These are phyloP conservation scores for Aspergillus caelatus DNA, from an alignment of 2,329 filamentous ascomycete species.

Conservation along the genomic window DNA sequence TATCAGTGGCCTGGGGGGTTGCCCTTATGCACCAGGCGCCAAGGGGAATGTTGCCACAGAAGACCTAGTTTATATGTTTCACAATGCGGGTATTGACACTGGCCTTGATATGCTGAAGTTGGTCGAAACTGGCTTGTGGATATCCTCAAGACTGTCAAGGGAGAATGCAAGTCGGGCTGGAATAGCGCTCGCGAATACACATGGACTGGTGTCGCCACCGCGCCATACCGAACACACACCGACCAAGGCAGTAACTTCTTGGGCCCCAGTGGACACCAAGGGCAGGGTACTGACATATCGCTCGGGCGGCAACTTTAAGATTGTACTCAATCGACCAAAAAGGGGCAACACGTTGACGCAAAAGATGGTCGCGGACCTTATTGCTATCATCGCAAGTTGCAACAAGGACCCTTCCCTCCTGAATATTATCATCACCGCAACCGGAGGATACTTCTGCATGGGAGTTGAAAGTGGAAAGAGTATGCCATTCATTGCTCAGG, in stretches of 20 bases:
- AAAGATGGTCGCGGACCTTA: constrained; percentile 24
- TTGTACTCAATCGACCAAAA: constrained; percentile 38
- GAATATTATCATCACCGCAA: constrained; percentile 3
- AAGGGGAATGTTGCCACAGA: constrained; percentile 87
- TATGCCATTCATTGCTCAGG: not conserved
- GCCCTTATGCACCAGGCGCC: constrained; percentile 81
- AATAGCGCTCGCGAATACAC: constrained; percentile 48
- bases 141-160: constrained; percentile 48
- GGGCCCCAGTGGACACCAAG: not conserved
- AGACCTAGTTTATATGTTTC: constrained; percentile 73
- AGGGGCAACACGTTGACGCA: constrained; percentile 45
- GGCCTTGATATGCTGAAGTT: constrained; percentile 68
- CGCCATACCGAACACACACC: not conserved
- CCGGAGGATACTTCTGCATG: constrained; percentile 11
- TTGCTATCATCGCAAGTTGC: not conserved
- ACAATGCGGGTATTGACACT: constrained; percentile 67
- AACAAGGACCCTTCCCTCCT: constrained; percentile 2
- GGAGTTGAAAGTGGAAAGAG: constrained; percentile 5
- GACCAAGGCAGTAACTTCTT: not conserved
- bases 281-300: constrained; percentile 27
- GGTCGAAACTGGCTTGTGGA: constrained; percentile 72
- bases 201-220: not conserved
- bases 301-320: constrained; percentile 34
- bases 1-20: constrained; percentile 79
- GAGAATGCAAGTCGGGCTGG: constrained; percentile 69